Percentiles rank a stretch among this genome's conserved stretches.
Conservation (phyloP, 2,329 filamentous ascomycete species). For the Penicillium sp. region DNA sequence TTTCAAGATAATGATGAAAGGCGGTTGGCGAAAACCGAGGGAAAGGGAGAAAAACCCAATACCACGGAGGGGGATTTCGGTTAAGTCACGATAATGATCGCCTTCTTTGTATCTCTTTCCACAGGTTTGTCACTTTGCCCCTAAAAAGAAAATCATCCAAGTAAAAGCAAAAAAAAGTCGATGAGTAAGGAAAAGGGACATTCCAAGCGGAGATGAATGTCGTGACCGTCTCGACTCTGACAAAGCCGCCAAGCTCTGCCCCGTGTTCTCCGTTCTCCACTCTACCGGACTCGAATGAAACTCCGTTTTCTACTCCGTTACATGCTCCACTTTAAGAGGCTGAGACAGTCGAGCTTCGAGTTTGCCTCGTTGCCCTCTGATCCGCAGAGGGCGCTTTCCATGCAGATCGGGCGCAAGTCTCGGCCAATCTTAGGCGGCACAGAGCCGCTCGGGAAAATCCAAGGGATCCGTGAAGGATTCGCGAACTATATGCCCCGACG, state of each 20-base stretch:
- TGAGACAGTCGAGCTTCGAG: background rate
- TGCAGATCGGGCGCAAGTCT: background rate
- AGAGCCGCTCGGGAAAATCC: background rate
- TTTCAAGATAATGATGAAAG: constrained; percentile 1
- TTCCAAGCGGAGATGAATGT: constrained; percentile 23
- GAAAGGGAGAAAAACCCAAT: constrained; percentile 5
- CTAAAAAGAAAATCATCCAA: constrained; percentile 2
- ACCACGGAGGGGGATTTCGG: background rate
- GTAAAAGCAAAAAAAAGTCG: background rate
- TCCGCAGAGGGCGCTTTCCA: background rate
- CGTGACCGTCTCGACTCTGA: constrained; percentile 22
- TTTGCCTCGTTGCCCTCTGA: background rate
- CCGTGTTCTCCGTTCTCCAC: constrained; percentile 17
- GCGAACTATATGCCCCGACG: constrained; percentile 18
- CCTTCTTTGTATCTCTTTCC: background rate
- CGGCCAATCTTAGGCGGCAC: background rate
- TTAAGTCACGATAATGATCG: background rate
- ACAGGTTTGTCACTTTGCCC: background rate
- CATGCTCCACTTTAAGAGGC: constrained; percentile 4
- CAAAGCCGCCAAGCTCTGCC: constrained; percentile 25
- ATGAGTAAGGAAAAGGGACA: constrained; percentile 18
- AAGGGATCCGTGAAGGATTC: background rate
- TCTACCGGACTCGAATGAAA: constrained; percentile 13
- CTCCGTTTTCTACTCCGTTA: constrained; percentile 3
- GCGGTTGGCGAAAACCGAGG: constrained; percentile 13